These are phyloP conservation scores for Dactylellina drechsleri DNA, from an alignment of 2,329 filamentous ascomycete genomes.

Conservation along the genomic window DNA sequence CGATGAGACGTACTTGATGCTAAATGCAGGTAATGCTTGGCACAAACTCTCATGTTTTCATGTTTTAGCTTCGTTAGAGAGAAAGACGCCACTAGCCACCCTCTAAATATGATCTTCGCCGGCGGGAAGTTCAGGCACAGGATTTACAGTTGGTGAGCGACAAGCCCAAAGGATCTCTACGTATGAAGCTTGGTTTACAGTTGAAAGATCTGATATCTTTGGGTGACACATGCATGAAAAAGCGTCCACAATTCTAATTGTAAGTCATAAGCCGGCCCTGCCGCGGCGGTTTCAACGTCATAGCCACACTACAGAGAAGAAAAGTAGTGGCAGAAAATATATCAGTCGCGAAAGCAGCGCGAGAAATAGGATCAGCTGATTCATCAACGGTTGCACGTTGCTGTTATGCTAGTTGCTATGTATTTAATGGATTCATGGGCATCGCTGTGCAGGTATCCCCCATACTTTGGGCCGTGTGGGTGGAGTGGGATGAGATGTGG, in stretches of 20 bases:
- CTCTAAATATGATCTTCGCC: constrained; percentile 19
- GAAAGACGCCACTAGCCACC: constrained; percentile 15
- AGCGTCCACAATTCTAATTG: constrained; percentile 14
- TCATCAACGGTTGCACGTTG: constrained; percentile 5
- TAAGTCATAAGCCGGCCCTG: constrained; percentile 19
- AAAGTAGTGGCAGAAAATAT: no score
- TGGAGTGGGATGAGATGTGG: constrained; percentile 18
- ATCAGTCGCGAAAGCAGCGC: constrained; percentile 1
- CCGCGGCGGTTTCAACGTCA: constrained; percentile 29
- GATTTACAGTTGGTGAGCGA: not conserved
- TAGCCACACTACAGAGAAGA: no score
- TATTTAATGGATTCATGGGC: no score
- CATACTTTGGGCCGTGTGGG: constrained; percentile 1
- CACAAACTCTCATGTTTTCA: no score
- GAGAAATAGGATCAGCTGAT: constrained; percentile 37
- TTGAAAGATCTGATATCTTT: constrained; percentile 20
- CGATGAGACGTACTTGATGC: no score
- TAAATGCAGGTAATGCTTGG: no score
- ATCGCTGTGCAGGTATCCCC: constrained; percentile 6
- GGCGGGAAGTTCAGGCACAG: not conserved
- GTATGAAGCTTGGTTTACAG: constrained; percentile 2
- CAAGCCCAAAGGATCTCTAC: not conserved
- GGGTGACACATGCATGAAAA: constrained; percentile 19
- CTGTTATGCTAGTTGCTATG: not conserved
- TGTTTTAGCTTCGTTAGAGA: constrained; percentile 22